Conservation (phyloP, 257 asterid genomes). For the Fraxinus anomala region DNA sequence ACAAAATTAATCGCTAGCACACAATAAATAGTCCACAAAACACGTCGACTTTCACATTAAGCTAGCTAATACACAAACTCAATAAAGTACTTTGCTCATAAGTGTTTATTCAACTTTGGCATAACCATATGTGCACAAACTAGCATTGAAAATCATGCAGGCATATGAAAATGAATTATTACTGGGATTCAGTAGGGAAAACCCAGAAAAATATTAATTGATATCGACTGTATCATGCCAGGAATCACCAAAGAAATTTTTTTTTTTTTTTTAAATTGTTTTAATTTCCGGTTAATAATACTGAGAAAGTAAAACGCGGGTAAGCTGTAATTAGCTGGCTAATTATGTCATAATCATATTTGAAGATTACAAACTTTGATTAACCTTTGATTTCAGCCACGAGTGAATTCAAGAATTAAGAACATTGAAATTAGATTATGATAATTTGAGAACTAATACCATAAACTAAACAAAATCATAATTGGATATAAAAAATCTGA, state of each 20-base stretch:
- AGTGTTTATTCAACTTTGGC: constrained; percentile 7
- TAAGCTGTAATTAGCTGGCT: neutral
- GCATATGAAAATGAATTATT: neutral
- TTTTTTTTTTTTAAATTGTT: neutral
- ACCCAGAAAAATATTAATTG: constrained; percentile 18
- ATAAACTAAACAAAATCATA: too few relatives aligned
- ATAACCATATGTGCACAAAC: constrained; percentile 9
- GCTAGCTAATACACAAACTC: neutral
- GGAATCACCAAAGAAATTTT: constrained; percentile 1
- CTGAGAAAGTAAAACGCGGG: constrained; percentile 13
- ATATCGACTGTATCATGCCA: neutral
- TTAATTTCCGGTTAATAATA: neutral
- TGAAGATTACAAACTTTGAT: neutral
- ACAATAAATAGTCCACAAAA: constrained; percentile 7
- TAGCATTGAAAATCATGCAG: neutral
- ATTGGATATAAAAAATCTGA: too few relatives aligned
- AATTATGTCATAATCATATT: neutral
- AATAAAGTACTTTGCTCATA: constrained; percentile 13
- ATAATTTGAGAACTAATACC: too few relatives aligned
- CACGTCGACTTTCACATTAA: constrained; percentile 1
- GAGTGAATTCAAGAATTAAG: too few relatives aligned
- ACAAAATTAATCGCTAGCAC: neutral
- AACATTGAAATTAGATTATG: too few relatives aligned
- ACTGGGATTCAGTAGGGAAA: constrained; percentile 27
- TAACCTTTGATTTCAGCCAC: neutral